These are phyloP conservation scores for Aspergillus spinulosporus DNA, from an alignment of 2,329 filamentous ascomycete genomes.

Conservation along the genomic window DNA sequence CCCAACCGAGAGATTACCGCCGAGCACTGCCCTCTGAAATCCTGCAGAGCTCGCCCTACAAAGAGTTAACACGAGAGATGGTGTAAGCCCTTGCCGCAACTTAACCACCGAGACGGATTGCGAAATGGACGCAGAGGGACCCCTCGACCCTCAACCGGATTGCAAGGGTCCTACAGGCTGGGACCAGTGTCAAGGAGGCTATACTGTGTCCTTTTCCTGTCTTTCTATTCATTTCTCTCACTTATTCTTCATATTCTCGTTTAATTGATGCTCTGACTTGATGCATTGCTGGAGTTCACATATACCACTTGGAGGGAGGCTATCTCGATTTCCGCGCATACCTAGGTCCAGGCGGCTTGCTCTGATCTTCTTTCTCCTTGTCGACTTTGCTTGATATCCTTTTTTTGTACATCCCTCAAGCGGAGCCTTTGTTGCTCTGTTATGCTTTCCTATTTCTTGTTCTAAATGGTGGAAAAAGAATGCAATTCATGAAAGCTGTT, in stretches of 20 bases:
- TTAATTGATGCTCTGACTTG: slow-evolving; percentile 22
- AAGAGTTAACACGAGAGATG: slow-evolving; percentile 23
- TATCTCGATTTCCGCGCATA: slow-evolving; percentile 21
- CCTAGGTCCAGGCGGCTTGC: slow-evolving; percentile 14
- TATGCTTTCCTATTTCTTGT: no score
- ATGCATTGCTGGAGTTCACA: slow-evolving; percentile 35
- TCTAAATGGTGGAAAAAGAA: slow-evolving; percentile 10
- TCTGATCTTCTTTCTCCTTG: not conserved
- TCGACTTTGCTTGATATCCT: slow-evolving; percentile 10
- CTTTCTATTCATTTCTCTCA: slow-evolving; percentile 12
- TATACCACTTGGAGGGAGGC: slow-evolving; percentile 29
- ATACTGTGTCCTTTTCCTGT: slow-evolving; percentile 9
- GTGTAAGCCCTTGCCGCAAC: slow-evolving; percentile 5
- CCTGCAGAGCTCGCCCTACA: slow-evolving; percentile 31
- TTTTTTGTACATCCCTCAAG: not conserved
- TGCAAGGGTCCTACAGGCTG: slow-evolving; percentile 22
- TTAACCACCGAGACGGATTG: not conserved
- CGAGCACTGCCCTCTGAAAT: slow-evolving; percentile 37
- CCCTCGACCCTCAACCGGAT: slow-evolving; percentile 11
- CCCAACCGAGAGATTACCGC: slow-evolving; percentile 42
- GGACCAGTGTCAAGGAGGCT: slow-evolving; percentile 16
- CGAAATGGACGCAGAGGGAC: slow-evolving; percentile 5
- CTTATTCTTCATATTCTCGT: slow-evolving; percentile 15
- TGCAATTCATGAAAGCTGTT: slow-evolving; percentile 8
- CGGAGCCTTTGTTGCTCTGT: no score